These are phyloP conservation scores for Suillus tomentosus DNA, from an alignment of 768 basidiomycete species.

Conservation along the genomic window DNA sequence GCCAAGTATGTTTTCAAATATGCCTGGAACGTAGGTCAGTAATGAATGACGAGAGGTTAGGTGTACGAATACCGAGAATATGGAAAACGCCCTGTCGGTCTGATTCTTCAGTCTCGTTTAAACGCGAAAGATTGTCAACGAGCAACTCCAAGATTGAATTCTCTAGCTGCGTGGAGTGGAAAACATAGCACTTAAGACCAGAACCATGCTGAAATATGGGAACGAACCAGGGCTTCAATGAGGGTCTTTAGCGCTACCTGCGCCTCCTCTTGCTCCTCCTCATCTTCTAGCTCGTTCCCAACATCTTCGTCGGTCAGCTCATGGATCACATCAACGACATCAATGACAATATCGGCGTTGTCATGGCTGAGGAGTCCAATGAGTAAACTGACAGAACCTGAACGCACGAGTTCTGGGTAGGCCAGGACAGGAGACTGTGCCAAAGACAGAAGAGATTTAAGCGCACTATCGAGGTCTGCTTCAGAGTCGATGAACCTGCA, in stretches of 20 bases:
- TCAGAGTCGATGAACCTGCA: conserved; percentile 97
- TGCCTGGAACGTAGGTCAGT: conserved; percentile 47
- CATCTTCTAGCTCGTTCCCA: conserved; percentile 71
- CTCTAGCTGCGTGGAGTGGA: conserved; percentile 56
- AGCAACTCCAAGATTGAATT: conserved; percentile 85
- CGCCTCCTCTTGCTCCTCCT: conserved; percentile 58
- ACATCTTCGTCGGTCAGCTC: conserved; percentile 98
- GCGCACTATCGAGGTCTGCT: conserved; percentile 85
- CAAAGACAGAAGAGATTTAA: conserved; percentile 86
- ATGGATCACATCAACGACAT: conserved; percentile 88
- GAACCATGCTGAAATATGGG: conserved; percentile 8
- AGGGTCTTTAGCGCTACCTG: conserved; percentile 74
- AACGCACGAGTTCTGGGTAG: conserved; percentile 87
- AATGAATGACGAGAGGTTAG: background rate
- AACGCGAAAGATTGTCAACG: conserved; percentile 82
- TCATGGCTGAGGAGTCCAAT: conserved; percentile 92
- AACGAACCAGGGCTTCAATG: conserved; percentile 73
- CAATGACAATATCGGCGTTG: conserved; percentile 96
- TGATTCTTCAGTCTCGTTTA: conserved; percentile 91
- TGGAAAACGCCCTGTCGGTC: conserved; percentile 94
- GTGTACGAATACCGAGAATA: conserved; percentile 61
- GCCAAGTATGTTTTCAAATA: conserved; percentile 91
- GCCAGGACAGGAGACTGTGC: conserved; percentile 81
- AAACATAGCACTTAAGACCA: conserved; percentile 7
- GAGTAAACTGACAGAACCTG: conserved; percentile 68